A percentile compares a stretch with the other conserved stretches of the same genome.
Conservation (phyloP, 352 stramenopile genomes). For the Saprolegnia diclina region DNA sequence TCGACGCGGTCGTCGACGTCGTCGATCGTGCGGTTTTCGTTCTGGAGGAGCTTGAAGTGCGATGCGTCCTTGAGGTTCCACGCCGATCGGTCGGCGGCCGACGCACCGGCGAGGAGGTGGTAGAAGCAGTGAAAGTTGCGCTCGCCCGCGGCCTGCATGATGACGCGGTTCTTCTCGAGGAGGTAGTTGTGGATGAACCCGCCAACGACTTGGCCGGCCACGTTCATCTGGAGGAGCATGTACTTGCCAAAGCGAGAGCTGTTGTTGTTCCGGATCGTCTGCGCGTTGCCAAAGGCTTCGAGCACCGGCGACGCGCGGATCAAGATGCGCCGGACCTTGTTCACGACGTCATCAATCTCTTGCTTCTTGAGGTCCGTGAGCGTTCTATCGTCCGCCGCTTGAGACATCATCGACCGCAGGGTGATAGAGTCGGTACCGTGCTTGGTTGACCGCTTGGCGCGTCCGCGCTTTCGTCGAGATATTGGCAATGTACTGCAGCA, state of each 20-base stretch:
- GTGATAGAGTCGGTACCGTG: slow-evolving; percentile 25
- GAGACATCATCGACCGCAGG: slow-evolving; percentile 8
- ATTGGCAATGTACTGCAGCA: slow-evolving; percentile 91
- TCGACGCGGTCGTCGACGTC: slow-evolving; percentile 70
- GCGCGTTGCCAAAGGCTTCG: slow-evolving; percentile 78
- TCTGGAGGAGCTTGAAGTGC: slow-evolving; percentile 57
- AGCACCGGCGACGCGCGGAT: slow-evolving; percentile 61
- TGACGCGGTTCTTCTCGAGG: slow-evolving; percentile 88
- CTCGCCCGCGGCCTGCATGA: slow-evolving; percentile 79
- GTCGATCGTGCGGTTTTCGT: slow-evolving; percentile 49
- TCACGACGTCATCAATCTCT: slow-evolving; percentile 28
- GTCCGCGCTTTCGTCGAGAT: slow-evolving; percentile 52
- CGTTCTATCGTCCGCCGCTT: not conserved
- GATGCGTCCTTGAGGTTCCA: slow-evolving; percentile 51
- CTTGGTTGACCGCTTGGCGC: slow-evolving; percentile 9
- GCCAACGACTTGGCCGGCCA: slow-evolving; percentile 69
- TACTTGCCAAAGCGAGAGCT: slow-evolving; percentile 83
- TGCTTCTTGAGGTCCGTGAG: slow-evolving; percentile 41
- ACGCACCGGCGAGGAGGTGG: slow-evolving; percentile 78
- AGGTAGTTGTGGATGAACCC: slow-evolving; percentile 87
- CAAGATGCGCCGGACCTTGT: slow-evolving; percentile 28
- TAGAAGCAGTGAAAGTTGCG: slow-evolving; percentile 94
- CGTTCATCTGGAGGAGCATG: slow-evolving; percentile 82
- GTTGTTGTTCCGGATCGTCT: slow-evolving; percentile 88
- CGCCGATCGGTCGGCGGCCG: slow-evolving; percentile 38